phyloP scores from a whole-genome alignment of 2,329 filamentous ascomycete genomes.

The Alternaria gansuensis region DNA sequence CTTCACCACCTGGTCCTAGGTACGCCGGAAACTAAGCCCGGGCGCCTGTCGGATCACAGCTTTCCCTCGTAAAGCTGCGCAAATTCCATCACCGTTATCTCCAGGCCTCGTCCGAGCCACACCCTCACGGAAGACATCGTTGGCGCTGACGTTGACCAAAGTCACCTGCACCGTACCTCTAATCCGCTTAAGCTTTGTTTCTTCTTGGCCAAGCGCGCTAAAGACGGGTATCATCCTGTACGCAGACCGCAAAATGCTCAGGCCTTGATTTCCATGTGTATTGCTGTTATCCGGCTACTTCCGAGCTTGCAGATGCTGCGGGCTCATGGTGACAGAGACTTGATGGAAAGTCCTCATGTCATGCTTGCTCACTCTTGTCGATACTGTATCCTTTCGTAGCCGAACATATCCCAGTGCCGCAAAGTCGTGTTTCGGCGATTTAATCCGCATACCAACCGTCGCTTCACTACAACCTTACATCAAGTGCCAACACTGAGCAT shows the following conservation, averaged over 20 bases:
- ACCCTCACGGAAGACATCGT: slow-evolving; percentile 20
- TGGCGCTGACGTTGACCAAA: slow-evolving; percentile 22
- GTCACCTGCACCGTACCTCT: slow-evolving; percentile 34
- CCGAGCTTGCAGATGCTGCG: slow-evolving; percentile 25
- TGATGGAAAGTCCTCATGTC: slow-evolving; percentile 9
- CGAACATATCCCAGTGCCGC: background rate
- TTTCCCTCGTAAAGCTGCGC: slow-evolving; percentile 5
- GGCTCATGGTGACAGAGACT: slow-evolving; percentile 12
- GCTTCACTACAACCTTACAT: slow-evolving; percentile 12
- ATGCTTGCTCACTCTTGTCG: background rate
- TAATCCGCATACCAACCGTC: slow-evolving; percentile 4
- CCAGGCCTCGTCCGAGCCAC: slow-evolving; percentile 33
- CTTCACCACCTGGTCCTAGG: slow-evolving; percentile 5
- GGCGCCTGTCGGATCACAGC: slow-evolving; percentile 8
- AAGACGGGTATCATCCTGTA: slow-evolving; percentile 23
- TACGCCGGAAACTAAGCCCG: slow-evolving; percentile 9
- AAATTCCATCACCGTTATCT: slow-evolving; percentile 15
- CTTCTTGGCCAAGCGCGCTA: slow-evolving; percentile 25
- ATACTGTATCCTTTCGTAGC: background rate
- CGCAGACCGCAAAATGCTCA: slow-evolving; percentile 20
- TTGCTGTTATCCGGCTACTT: slow-evolving; percentile 31
- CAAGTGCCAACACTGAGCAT: slow-evolving; percentile 17
- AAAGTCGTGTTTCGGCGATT: slow-evolving; percentile 5
- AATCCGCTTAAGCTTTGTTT: slow-evolving; percentile 34
- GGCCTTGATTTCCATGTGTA: slow-evolving; percentile 15